A percentile compares a stretch with the other conserved stretches of the same genome.
Conservation (phyloP, 2,329 filamentous ascomycete genomes). For the Teratosphaeria gauchensis region DNA sequence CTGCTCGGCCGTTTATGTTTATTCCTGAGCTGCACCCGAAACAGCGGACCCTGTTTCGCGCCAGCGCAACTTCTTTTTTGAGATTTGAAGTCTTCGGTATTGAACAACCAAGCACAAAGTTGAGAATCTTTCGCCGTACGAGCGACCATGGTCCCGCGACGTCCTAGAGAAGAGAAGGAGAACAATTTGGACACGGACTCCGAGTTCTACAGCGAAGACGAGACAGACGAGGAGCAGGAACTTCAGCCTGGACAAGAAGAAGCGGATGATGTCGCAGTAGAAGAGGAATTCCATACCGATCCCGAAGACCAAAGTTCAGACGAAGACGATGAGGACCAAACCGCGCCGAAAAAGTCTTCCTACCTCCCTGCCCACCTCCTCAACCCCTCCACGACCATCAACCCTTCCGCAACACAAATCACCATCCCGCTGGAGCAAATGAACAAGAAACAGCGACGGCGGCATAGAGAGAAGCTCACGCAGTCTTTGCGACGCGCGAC, state of each 20-base stretch:
- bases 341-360: background rate
- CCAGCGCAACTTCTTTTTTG: too few relatives aligned
- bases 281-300: slow-evolving; percentile 1
- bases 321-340: background rate
- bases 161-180: background rate
- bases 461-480: slow-evolving; percentile 2
- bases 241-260: background rate
- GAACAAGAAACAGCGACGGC: slow-evolving; percentile 4
- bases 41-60: too few relatives aligned
- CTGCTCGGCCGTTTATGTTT: too few relatives aligned
- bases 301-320: background rate
- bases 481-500: slow-evolving; percentile 7
- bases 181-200: background rate
- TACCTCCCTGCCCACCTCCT: slow-evolving; percentile 8
- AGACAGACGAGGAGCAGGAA: background rate
- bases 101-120: too few relatives aligned
- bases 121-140: background rate
- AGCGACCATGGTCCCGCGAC: background rate
- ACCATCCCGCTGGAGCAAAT: slow-evolving; percentile 2
- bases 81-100: too few relatives aligned
- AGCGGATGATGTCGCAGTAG: background rate
- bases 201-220: background rate
- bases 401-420: background rate
- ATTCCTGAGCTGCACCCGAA: too few relatives aligned
- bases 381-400: background rate